Percentiles rank a stretch among this genome's conserved stretches.
Conservation (phyloP, 2,329 filamentous ascomycete genomes). For the Botrytis pseudocinerea region DNA sequence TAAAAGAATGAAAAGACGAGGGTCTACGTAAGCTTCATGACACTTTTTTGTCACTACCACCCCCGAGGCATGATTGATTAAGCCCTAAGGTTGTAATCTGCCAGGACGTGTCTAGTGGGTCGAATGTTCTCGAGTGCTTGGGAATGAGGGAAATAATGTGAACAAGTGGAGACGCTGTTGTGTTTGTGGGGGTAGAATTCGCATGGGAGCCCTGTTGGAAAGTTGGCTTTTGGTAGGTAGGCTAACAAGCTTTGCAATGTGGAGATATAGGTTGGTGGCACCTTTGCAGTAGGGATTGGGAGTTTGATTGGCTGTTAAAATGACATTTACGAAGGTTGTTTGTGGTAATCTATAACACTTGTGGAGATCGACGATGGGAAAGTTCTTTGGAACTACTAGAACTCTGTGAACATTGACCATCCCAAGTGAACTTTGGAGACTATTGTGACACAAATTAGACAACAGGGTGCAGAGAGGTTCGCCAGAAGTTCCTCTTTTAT, state of each 20-base stretch:
- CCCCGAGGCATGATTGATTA: constrained; percentile 11
- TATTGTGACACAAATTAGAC: constrained; percentile 1
- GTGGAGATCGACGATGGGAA: constrained; percentile 8
- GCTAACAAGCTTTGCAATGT: neutral
- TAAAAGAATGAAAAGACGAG: neutral
- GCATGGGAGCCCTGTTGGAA: neutral
- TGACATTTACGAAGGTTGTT: constrained; percentile 9
- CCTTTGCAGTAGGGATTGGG: too few relatives aligned
- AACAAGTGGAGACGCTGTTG: neutral
- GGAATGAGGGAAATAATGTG: neutral
- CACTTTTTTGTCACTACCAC: neutral
- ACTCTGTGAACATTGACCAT: constrained; percentile 2
- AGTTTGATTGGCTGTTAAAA: constrained; percentile 12
- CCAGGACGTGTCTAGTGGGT: neutral
- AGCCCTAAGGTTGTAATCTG: constrained; percentile 2
- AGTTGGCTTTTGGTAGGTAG: constrained; percentile 1
- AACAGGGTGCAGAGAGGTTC: neutral
- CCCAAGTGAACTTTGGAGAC: neutral
- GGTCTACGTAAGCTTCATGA: constrained; percentile 12
- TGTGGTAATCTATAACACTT: constrained; percentile 3
- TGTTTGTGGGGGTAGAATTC: neutral
- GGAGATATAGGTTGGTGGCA: constrained; percentile 4
- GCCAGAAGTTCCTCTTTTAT: neutral
- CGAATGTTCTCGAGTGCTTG: neutral
- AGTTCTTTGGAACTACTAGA: constrained; percentile 4